Percentiles rank a stretch among this genome's conserved stretches.
Conservation (phyloP, 352 stramenopile species). For the Phytopythium vexans region DNA sequence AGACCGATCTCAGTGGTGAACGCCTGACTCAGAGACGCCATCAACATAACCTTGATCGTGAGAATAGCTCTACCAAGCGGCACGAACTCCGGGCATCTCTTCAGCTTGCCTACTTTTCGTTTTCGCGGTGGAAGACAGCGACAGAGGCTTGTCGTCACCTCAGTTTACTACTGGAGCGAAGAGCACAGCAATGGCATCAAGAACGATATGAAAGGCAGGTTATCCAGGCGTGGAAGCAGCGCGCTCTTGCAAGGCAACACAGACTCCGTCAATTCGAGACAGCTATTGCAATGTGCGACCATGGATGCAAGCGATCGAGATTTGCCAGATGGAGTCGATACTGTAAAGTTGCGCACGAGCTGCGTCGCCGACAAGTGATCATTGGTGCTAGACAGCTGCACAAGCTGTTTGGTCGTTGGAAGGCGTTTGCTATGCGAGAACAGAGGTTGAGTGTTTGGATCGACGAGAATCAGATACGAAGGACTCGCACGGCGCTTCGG, state of each 20-base stretch:
- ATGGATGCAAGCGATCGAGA: too few relatives aligned
- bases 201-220: not conserved
- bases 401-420: too few relatives aligned
- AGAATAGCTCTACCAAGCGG: not conserved
- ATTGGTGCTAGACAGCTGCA: too few relatives aligned
- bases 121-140: not conserved
- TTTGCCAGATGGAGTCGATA: too few relatives aligned
- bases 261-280: not conserved
- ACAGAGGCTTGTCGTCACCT: not conserved
- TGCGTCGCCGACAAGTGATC: too few relatives aligned
- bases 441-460: too few relatives aligned
- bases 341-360: too few relatives aligned
- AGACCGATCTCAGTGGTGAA: not conserved
- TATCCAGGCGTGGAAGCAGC: not conserved
- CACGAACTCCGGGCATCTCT: conserved; percentile 3
- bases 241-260: not conserved
- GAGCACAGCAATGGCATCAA: not conserved
- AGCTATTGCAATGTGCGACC: not conserved
- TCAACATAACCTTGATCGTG: not conserved
- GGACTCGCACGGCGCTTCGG: too few relatives aligned
- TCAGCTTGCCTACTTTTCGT: conserved; percentile 4
- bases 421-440: too few relatives aligned
- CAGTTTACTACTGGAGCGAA: not conserved
- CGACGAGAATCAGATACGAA: too few relatives aligned
- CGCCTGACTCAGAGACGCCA: not conserved